These are phyloP conservation scores for Collariella sp. DNA, from an alignment of 495 filamentous ascomycete species.

Conservation along the genomic window DNA sequence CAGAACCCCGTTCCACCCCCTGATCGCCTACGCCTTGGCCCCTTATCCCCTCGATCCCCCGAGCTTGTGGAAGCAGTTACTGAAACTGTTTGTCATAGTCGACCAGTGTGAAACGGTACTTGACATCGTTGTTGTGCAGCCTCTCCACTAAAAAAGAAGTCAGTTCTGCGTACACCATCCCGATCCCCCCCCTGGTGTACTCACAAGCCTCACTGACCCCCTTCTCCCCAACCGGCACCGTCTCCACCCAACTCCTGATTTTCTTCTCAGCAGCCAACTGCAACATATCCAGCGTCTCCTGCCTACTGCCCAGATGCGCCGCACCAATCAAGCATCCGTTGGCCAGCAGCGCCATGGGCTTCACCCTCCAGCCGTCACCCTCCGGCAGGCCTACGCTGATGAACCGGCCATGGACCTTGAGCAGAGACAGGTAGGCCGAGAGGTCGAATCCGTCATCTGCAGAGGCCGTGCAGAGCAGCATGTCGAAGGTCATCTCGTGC, in stretches of 20 bases:
- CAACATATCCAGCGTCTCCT: background rate
- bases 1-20: too few species aligned
- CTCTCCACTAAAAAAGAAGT: background rate
- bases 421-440: background rate
- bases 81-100: conserved; percentile 3
- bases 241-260: background rate
- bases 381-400: background rate
- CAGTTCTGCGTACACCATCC: background rate
- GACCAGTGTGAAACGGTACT: background rate
- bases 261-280: background rate
- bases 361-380: background rate
- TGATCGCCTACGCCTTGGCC: too few species aligned
- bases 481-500: background rate
- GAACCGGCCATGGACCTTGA: background rate
- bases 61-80: too few species aligned
- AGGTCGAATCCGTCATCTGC: background rate
- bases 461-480: background rate
- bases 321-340: background rate
- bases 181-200: too few species aligned
- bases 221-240: background rate
- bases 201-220: background rate
- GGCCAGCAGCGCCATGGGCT: background rate
- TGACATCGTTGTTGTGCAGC: conserved; percentile 1
- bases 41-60: too few species aligned
- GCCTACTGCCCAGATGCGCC: background rate